These are phyloP conservation scores for Serendipita sp. DNA, from an alignment of 768 basidiomycete genomes.

Conservation along the genomic window DNA sequence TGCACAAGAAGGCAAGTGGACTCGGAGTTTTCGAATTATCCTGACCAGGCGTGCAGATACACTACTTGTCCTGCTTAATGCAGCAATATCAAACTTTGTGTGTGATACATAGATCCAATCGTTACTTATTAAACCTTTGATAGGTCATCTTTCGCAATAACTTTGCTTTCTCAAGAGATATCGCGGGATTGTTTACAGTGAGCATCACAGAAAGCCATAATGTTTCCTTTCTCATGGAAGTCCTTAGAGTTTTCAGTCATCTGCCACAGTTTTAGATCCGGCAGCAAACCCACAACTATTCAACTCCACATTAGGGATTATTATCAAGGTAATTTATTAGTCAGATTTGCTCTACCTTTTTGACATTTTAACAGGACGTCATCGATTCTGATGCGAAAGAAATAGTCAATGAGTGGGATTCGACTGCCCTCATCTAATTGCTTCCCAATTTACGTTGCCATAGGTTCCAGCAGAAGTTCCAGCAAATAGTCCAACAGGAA, in stretches of 20 bases:
- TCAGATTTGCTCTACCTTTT: background rate
- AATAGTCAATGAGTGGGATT: slow-evolving; percentile 37
- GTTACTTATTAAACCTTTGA: background rate
- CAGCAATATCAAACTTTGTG: slow-evolving; percentile 47
- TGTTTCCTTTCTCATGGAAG: slow-evolving; percentile 21
- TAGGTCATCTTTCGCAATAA: slow-evolving; percentile 52
- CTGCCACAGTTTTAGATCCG: slow-evolving; percentile 33
- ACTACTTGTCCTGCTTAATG: slow-evolving; percentile 45
- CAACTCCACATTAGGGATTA: slow-evolving; percentile 40
- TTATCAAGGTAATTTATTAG: slow-evolving; percentile 34
- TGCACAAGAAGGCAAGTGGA: slow-evolving; percentile 28
- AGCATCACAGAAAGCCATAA: slow-evolving; percentile 28
- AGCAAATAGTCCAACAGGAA: slow-evolving; percentile 45
- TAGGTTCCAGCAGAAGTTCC: slow-evolving; percentile 41
- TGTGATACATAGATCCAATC: slow-evolving; percentile 5
- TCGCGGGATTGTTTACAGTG: slow-evolving; percentile 35
- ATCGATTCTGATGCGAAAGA: slow-evolving; percentile 43
- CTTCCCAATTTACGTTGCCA: background rate
- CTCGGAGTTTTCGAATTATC: background rate
- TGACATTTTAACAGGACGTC: slow-evolving; percentile 32
- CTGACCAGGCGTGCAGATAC: slow-evolving; percentile 23
- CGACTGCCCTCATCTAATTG: background rate
- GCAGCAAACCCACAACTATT: slow-evolving; percentile 40
- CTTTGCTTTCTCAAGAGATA: slow-evolving; percentile 43
- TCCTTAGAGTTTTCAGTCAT: slow-evolving; percentile 12